phyloP scores from a whole-genome alignment of 2,329 filamentous ascomycete species.

The Pezizomycotina sp. region DNA sequence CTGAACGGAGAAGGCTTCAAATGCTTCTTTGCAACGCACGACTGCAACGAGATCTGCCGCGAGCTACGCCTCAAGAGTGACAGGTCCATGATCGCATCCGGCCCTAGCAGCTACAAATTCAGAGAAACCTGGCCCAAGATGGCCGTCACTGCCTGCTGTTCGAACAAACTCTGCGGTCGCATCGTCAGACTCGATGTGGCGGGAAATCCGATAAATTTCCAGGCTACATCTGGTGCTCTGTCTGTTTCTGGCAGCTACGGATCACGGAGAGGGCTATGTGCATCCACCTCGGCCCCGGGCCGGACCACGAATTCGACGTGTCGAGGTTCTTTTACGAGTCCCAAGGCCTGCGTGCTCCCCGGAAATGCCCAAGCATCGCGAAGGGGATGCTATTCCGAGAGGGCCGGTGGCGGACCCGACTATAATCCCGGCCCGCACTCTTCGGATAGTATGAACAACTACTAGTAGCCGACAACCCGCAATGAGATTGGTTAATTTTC shows the following conservation, averaged over 20 bases:
- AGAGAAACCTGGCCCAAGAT: slow-evolving; percentile 27
- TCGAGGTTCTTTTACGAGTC: slow-evolving; percentile 30
- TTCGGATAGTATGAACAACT: no score
- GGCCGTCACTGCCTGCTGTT: slow-evolving; percentile 28
- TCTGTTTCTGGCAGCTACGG: slow-evolving; percentile 27
- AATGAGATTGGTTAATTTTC: no score
- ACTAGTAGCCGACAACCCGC: no score
- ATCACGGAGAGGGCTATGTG: slow-evolving; percentile 20
- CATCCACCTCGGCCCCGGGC: slow-evolving; percentile 23
- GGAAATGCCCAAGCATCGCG: slow-evolving; percentile 21
- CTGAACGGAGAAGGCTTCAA: slow-evolving; percentile 29
- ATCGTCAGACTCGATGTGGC: slow-evolving; percentile 26
- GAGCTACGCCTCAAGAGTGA: slow-evolving; percentile 26
- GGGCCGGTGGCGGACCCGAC: no score
- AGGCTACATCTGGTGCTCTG: slow-evolving; percentile 27
- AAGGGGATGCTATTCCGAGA: no score
- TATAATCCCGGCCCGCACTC: no score
- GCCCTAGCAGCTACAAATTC: slow-evolving; percentile 24
- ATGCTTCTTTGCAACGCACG: slow-evolving; percentile 30
- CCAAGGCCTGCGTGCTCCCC: slow-evolving; percentile 25
- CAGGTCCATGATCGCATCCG: slow-evolving; percentile 19
- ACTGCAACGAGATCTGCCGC: slow-evolving; percentile 28
- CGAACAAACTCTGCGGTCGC: slow-evolving; percentile 31
- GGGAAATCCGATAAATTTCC: slow-evolving; percentile 23
- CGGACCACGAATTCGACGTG: slow-evolving; percentile 27